Conservation (phyloP, 176 grass and related monocot genomes). For the Lolium rigidum region DNA sequence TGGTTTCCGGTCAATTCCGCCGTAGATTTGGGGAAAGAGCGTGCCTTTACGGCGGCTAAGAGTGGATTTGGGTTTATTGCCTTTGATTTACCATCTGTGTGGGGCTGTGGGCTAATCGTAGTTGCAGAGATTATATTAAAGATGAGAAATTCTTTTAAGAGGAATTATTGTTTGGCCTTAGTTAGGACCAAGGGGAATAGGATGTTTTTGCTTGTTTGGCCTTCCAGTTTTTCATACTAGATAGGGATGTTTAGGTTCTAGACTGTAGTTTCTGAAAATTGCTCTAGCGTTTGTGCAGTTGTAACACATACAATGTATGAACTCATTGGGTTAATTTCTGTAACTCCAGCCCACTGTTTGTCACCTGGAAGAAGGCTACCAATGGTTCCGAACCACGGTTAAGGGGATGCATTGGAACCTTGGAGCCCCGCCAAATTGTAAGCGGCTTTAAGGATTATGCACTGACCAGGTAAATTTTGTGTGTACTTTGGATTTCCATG, state of each 20-base stretch:
- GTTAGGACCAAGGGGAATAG: background rate
- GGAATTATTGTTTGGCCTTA: background rate
- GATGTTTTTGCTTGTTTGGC: background rate
- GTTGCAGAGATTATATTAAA: background rate
- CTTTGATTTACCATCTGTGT: background rate
- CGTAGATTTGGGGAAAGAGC: constrained; percentile 43
- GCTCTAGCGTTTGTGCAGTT: background rate
- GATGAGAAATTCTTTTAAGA: background rate
- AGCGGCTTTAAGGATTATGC: constrained; percentile 93
- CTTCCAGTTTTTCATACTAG: background rate
- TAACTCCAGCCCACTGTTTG: constrained; percentile 93
- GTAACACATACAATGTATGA: background rate
- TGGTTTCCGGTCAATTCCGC: constrained; percentile 23
- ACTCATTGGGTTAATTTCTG: constrained; percentile 23
- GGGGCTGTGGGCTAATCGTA: background rate
- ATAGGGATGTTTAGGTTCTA: background rate
- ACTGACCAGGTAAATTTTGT: constrained; percentile 73
- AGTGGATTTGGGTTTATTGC: constrained; percentile 6
- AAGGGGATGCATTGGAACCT: constrained; percentile 95
- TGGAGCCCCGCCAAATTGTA: constrained; percentile 82
- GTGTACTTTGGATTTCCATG: constrained; percentile 13
- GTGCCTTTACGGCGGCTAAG: background rate
- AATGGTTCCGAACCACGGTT: constrained; percentile 93
- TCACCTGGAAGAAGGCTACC: constrained; percentile 95
- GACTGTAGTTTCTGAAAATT: background rate